Percentiles rank a stretch among this genome's conserved stretches.
phyloP scores from a whole-genome alignment of 139 green algal genomes.

The Tetradesmus obliquus region DNA sequence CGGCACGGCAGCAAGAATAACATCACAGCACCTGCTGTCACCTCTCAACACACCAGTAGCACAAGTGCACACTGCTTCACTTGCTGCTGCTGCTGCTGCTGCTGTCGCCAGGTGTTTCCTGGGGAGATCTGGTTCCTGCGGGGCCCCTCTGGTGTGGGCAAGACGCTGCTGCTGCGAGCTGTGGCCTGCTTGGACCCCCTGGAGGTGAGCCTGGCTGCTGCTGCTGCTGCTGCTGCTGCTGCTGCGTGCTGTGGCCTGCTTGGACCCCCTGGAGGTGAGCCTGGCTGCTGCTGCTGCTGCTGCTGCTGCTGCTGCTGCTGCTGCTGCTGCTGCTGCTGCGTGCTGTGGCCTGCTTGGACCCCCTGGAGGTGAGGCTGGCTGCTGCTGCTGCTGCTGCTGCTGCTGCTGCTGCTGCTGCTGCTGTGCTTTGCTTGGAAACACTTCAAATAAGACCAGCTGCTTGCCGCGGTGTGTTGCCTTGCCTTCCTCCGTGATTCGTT shows the following conservation, averaged over 20 bases:
- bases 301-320: too few species aligned
- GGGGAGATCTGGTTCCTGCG: constrained; percentile 66
- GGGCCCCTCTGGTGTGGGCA: constrained; percentile 84
- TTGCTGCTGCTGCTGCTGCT: neutral
- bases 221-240: neutral
- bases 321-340: neutral
- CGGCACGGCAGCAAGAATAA: neutral
- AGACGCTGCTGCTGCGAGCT: constrained; percentile 78
- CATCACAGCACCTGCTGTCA: too few species aligned
- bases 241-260: neutral
- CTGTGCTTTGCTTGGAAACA: too few species aligned
- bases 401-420: neutral
- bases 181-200: constrained; percentile 12
- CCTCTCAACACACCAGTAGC: neutral
- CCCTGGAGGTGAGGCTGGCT: neutral
- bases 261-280: neutral
- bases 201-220: constrained; percentile 12
- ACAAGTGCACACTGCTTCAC: neutral
- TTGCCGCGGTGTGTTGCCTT: too few species aligned
- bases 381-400: too few species aligned
- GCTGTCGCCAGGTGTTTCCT: neutral
- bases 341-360: neutral
- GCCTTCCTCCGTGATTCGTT: too few species aligned
- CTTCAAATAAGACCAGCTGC: too few species aligned
- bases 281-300: too few species aligned